A percentile compares a stretch with the other conserved stretches of the same genome.
These are phyloP conservation scores for Alternaria longipes DNA, from an alignment of 2,329 filamentous ascomycete species.

Conservation along the genomic window DNA sequence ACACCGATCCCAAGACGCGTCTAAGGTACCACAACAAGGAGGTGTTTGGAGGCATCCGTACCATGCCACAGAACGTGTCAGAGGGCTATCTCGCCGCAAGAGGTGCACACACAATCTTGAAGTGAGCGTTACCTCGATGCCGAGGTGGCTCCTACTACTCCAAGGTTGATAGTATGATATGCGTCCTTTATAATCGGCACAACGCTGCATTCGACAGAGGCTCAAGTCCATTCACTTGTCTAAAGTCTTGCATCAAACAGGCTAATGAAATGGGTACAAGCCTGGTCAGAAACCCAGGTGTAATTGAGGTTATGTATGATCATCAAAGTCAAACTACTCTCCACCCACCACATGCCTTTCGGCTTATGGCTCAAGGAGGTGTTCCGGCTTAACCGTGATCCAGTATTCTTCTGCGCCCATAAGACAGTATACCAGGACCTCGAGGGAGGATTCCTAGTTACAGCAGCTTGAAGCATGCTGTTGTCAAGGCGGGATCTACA, in stretches of 20 bases:
- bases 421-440: constrained; percentile 83
- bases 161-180: not conserved
- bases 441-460: constrained; percentile 70
- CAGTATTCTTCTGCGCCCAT: constrained; percentile 73
- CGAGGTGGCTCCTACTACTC: not conserved
- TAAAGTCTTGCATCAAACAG: not conserved
- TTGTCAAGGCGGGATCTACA: constrained; percentile 60
- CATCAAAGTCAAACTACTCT: constrained; percentile 94
- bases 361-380: constrained; percentile 81
- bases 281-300: not conserved
- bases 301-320: constrained; percentile 69
- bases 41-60: constrained; percentile 84
- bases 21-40: constrained; percentile 93
- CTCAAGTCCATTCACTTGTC: not conserved
- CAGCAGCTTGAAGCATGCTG: constrained; percentile 60
- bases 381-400: constrained; percentile 99
- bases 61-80: constrained; percentile 79
- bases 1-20: constrained; percentile 93
- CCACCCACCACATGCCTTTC: constrained; percentile 87
- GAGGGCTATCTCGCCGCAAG: constrained; percentile 90
- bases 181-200: not conserved
- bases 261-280: not conserved
- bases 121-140: constrained; percentile 62
- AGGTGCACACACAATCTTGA: constrained; percentile 91
- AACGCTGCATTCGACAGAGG: not conserved